Evolutionary conservation across 495 filamentous ascomycete species (phyloP).

Genomic region (Talaromyces adpressus): DNA sequence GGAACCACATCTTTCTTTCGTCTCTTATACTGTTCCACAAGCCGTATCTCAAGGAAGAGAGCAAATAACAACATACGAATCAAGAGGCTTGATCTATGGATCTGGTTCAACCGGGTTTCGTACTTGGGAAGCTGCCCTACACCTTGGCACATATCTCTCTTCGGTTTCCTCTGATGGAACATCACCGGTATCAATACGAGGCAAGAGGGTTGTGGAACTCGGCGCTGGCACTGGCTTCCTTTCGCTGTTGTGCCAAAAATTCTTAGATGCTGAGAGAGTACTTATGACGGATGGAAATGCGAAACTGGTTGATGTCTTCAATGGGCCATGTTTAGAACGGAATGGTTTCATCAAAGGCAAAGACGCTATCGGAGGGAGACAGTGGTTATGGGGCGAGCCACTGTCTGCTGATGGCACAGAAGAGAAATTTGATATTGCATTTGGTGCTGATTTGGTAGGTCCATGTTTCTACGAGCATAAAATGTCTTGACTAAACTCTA

Average conservation of each 20-base stretch:
- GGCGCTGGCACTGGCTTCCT: slow-evolving; percentile 86
- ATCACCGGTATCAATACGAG: slow-evolving; percentile 24
- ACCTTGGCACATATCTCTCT: slow-evolving; percentile 68
- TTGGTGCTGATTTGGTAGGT: slow-evolving; percentile 46
- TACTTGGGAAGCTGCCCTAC: slow-evolving; percentile 92
- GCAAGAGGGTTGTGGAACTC: slow-evolving; percentile 70
- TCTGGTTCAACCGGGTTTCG: slow-evolving; percentile 77
- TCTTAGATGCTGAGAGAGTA: slow-evolving; percentile 56
- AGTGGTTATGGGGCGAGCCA: slow-evolving; percentile 2
- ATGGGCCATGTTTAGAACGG: slow-evolving; percentile 59
- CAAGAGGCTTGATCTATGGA: slow-evolving; percentile 63
- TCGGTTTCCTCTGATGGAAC: slow-evolving; percentile 23
- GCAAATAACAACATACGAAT: slow-evolving; percentile 43
- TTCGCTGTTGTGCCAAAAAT: slow-evolving; percentile 70
- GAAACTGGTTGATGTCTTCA: slow-evolving; percentile 54
- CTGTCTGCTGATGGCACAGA: not conserved
- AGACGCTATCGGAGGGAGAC: slow-evolving; percentile 13
- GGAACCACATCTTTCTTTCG: slow-evolving; percentile 56
- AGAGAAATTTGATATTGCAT: slow-evolving; percentile 36
- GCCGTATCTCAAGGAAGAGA: not conserved
- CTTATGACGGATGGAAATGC: slow-evolving; percentile 77
- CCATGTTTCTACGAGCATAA: not conserved
- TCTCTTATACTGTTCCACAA: slow-evolving; percentile 58
- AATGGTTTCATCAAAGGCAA: slow-evolving; percentile 50
- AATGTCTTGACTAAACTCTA: not conserved